A percentile compares a stretch with the other conserved stretches of the same genome.
Conservation (phyloP, 495 filamentous ascomycete species). For the Penicillium mononematosum region DNA sequence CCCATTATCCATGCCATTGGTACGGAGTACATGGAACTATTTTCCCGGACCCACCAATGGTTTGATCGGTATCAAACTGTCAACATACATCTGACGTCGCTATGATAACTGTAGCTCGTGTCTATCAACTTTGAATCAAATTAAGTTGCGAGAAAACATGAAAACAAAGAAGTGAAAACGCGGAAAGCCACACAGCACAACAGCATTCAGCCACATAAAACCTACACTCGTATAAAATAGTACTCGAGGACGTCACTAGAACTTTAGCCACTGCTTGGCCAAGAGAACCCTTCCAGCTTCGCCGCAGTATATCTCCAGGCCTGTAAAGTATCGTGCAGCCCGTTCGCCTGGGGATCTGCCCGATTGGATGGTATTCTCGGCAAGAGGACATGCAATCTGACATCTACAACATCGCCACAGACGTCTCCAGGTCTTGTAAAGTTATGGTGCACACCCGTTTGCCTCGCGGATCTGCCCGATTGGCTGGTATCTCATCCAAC, state of each 20-base stretch:
- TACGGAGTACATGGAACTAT: not conserved
- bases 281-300: not conserved
- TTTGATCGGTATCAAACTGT: not conserved
- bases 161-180: slow-evolving; percentile 1
- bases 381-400: not conserved
- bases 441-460: not conserved
- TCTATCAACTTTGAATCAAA: not conserved
- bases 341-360: slow-evolving; percentile 1
- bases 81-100: not conserved
- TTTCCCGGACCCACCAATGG: slow-evolving; percentile 1
- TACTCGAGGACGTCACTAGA: slow-evolving; percentile 4
- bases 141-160: not conserved
- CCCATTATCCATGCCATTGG: slow-evolving; percentile 1
- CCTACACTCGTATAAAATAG: not conserved
- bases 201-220: not conserved
- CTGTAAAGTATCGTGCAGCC: not conserved
- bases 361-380: slow-evolving; percentile 20
- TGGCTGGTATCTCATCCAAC: slow-evolving; percentile 20
- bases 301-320: slow-evolving; percentile 1
- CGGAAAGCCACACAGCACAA: not conserved
- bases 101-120: not conserved
- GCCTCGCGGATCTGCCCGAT: slow-evolving; percentile 8
- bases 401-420: not conserved
- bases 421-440: slow-evolving; percentile 5
- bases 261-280: slow-evolving; percentile 1